A percentile compares a stretch with the other conserved stretches of the same genome.
Conservation (phyloP, 495 filamentous ascomycete genomes). For the Halenospora varia region DNA sequence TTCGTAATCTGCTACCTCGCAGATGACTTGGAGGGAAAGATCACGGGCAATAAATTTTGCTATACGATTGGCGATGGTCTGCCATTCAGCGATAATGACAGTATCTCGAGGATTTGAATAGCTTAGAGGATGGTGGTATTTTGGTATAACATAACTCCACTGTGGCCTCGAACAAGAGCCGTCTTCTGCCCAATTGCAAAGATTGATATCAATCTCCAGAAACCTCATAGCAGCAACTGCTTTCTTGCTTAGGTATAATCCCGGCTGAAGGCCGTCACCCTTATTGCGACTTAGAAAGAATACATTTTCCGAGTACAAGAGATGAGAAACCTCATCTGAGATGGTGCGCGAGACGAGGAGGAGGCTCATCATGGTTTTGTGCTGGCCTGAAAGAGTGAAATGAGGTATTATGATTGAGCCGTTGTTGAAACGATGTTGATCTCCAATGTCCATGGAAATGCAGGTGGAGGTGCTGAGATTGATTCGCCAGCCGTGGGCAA, state of each 20-base stretch:
- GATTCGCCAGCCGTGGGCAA: not conserved
- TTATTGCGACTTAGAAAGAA: not conserved
- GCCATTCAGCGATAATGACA: not conserved
- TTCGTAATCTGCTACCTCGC: not conserved
- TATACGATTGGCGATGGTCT: not conserved
- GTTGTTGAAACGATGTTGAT: too few relatives aligned
- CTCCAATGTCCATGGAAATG: too few relatives aligned
- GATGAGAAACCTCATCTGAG: not conserved
- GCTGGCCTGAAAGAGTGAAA: too few relatives aligned
- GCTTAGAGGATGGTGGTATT: not conserved
- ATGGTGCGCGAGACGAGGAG: not conserved
- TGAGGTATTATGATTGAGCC: too few relatives aligned
- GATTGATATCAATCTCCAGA: too few relatives aligned
- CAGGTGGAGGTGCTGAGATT: not conserved
- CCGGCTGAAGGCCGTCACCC: not conserved
- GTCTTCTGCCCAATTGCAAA: too few relatives aligned
- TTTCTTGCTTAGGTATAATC: not conserved
- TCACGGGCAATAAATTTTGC: not conserved
- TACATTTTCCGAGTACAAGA: not conserved
- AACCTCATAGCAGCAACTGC: too few relatives aligned
- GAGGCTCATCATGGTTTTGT: not conserved
- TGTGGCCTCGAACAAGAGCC: too few relatives aligned
- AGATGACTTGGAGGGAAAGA: not conserved
- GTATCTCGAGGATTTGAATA: not conserved
- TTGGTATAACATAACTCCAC: too few relatives aligned